Evolutionary conservation across 495 filamentous ascomycete genomes (phyloP).

Genomic region (Extremus antarcticus): DNA sequence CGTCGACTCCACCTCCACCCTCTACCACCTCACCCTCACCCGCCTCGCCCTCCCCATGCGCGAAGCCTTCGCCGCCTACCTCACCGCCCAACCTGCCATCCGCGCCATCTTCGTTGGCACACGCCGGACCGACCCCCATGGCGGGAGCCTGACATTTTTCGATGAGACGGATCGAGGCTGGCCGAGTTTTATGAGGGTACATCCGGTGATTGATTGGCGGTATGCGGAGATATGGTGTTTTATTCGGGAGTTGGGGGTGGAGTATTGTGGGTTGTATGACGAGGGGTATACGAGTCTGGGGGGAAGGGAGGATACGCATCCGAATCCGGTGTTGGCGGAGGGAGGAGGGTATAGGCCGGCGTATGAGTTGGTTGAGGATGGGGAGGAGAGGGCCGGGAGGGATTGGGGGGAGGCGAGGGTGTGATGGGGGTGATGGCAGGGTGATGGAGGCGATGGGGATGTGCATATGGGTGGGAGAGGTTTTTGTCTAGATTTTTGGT

Average conservation of each 20-base stretch:
- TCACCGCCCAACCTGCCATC: slow-evolving; percentile 48
- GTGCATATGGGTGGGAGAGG: not conserved
- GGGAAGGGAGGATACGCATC: slow-evolving; percentile 78
- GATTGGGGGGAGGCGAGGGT: slow-evolving; percentile 17
- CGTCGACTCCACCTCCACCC: slow-evolving; percentile 47
- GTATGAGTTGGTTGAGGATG: slow-evolving; percentile 74
- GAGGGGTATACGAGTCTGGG: slow-evolving; percentile 77
- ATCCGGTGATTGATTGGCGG: slow-evolving; percentile 96
- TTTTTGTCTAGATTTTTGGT: not conserved
- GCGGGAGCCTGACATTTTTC: slow-evolving; percentile 63
- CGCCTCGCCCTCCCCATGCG: slow-evolving; percentile 73
- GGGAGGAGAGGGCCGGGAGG: slow-evolving; percentile 75
- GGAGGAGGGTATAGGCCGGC: slow-evolving; percentile 57
- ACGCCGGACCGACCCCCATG: slow-evolving; percentile 83
- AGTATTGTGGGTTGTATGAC: slow-evolving; percentile 81
- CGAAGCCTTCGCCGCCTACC: slow-evolving; percentile 65
- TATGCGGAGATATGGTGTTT: slow-evolving; percentile 96
- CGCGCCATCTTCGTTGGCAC: slow-evolving; percentile 90
- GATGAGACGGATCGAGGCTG: slow-evolving; percentile 79
- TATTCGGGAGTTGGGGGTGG: slow-evolving; percentile 63
- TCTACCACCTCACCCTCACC: slow-evolving; percentile 66
- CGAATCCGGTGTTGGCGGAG: slow-evolving; percentile 64
- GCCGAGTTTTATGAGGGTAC: slow-evolving; percentile 85
- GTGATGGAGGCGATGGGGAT: not conserved
- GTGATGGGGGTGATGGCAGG: not conserved